Percentiles rank a stretch among this genome's conserved stretches.
phyloP scores from a whole-genome alignment of 2,329 filamentous ascomycete genomes.

The Tricladium varicosporioides region DNA sequence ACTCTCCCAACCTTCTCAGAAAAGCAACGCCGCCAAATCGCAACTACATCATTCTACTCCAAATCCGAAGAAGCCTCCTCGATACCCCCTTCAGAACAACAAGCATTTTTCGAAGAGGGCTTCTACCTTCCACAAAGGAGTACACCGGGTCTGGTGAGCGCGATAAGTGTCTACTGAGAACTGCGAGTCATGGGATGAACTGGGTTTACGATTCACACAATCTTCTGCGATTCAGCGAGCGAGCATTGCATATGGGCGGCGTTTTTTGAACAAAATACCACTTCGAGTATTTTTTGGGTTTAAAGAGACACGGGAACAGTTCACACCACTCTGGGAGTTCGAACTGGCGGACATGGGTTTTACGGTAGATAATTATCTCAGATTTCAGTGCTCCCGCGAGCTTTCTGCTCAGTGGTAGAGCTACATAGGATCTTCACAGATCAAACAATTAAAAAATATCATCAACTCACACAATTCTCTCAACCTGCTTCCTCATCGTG shows the following conservation, averaged over 20 bases:
- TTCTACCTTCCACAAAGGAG: conserved; percentile 46
- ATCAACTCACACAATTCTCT: not conserved
- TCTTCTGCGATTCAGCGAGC: conserved; percentile 6
- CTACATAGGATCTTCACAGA: not conserved
- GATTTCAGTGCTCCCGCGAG: not conserved
- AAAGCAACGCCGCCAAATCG: conserved; percentile 47
- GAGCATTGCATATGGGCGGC: not conserved
- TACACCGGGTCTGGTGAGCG: conserved; percentile 38
- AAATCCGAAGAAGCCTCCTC: conserved; percentile 27
- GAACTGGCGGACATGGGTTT: not conserved
- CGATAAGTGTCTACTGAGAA: conserved; percentile 46
- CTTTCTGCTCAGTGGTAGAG: not conserved
- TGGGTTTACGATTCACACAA: not conserved
- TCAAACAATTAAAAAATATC: not conserved
- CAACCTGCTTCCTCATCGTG: not conserved
- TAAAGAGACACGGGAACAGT: not conserved
- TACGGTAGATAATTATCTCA: not conserved
- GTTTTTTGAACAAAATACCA: conserved; percentile 4
- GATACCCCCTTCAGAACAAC: conserved; percentile 35
- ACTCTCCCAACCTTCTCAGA: conserved; percentile 58
- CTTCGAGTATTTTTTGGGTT: not conserved
- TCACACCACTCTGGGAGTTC: conserved; percentile 5
- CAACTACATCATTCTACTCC: conserved; percentile 38
- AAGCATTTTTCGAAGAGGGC: conserved; percentile 44
- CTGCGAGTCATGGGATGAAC: not conserved